Evolutionary conservation across 2,329 filamentous ascomycete species (phyloP).

Genomic region (Fusarium foetens): DNA sequence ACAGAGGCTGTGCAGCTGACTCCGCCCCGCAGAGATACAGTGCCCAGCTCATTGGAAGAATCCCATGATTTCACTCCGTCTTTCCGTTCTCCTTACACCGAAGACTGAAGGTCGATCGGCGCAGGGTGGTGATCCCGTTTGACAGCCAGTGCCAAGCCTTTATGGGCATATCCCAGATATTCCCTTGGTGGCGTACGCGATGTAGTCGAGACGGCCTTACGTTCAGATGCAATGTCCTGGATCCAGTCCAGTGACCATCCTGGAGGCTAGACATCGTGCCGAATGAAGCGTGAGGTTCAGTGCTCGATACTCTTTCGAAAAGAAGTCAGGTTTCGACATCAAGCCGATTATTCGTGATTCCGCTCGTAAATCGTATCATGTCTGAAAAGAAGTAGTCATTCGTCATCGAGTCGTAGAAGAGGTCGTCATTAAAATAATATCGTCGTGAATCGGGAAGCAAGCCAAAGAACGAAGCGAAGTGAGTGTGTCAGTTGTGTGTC

Average conservation of each 20-base stretch:
- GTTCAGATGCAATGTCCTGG: slow-evolving; percentile 33
- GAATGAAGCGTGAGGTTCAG: slow-evolving; percentile 46
- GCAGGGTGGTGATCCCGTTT: slow-evolving; percentile 49
- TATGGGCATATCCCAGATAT: slow-evolving; percentile 54
- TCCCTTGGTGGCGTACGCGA: slow-evolving; percentile 49
- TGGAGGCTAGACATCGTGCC: slow-evolving; percentile 40
- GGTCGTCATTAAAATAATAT: slow-evolving; percentile 55
- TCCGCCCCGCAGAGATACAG: slow-evolving; percentile 49
- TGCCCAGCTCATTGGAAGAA: slow-evolving; percentile 46
- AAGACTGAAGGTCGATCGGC: slow-evolving; percentile 1
- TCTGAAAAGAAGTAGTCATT: slow-evolving; percentile 49
- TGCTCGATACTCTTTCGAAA: slow-evolving; percentile 44
- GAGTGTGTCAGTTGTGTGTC: slow-evolving; percentile 46
- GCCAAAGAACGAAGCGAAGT: slow-evolving; percentile 53
- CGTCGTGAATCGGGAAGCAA: slow-evolving; percentile 56
- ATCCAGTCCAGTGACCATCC: slow-evolving; percentile 45
- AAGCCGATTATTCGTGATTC: slow-evolving; percentile 47
- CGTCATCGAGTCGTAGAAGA: slow-evolving; percentile 53
- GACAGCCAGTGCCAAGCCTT: slow-evolving; percentile 59
- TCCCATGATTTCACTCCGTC: slow-evolving; percentile 44
- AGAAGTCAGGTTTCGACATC: slow-evolving; percentile 48
- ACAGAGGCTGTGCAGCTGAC: slow-evolving; percentile 40
- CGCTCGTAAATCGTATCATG: slow-evolving; percentile 48
- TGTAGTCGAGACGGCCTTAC: slow-evolving; percentile 48
- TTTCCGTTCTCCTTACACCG: slow-evolving; percentile 38